phyloP scores from a whole-genome alignment of 257 asterid genomes.

The Solanum chiquidenum region DNA sequence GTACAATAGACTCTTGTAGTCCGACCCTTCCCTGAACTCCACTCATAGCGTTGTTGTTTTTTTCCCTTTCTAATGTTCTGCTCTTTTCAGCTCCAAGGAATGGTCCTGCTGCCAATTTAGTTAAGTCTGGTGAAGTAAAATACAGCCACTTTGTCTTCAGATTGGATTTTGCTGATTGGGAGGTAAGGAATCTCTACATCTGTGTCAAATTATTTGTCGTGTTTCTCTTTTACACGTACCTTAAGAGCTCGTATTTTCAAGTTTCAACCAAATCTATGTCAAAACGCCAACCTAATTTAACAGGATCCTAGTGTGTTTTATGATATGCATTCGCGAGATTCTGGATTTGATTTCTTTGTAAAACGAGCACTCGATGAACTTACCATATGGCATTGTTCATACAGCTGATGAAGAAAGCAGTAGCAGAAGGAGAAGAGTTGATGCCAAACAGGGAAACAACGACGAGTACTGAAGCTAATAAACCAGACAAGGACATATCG shows the following conservation, averaged over 20 bases:
- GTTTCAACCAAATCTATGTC: background rate
- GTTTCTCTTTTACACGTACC: background rate
- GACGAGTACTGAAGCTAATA: background rate
- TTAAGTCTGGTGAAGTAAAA: conserved; percentile 22
- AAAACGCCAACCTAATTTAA: background rate
- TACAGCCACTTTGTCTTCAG: conserved; percentile 37
- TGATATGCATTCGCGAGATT: background rate
- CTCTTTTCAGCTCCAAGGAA: conserved; percentile 31
- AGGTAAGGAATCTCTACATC: conserved; percentile 14
- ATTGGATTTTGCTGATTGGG: conserved; percentile 49
- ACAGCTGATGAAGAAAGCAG: conserved; percentile 26
- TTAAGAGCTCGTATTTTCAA: background rate
- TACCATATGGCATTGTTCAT: background rate
- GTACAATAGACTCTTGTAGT: background rate
- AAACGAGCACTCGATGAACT: background rate
- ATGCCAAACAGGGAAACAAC: conserved; percentile 28
- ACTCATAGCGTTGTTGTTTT: background rate
- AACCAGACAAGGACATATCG: background rate
- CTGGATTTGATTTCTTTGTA: background rate
- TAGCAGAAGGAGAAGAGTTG: conserved; percentile 31
- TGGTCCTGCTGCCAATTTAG: conserved; percentile 27
- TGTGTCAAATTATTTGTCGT: background rate
- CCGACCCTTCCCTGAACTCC: background rate
- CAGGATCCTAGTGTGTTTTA: background rate
- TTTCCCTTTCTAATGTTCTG: background rate